Evolutionary conservation across 345 rosid species (phyloP).

Genomic region (Eutrema japonicum): DNA sequence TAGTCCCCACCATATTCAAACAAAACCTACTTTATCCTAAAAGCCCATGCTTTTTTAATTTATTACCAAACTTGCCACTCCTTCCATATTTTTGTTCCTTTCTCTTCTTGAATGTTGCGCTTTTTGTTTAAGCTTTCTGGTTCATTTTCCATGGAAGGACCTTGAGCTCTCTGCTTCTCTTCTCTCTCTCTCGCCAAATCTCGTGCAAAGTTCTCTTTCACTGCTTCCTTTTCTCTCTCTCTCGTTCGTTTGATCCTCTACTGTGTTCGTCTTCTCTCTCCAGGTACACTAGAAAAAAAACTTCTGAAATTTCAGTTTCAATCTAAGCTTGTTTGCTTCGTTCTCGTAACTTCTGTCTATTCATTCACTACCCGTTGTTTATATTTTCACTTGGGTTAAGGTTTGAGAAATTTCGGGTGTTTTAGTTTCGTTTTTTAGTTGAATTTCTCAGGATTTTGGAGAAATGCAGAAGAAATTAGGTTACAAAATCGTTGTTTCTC

Average conservation of each 20-base stretch:
- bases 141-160: conserved; percentile 68
- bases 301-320: conserved; percentile 1
- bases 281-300: background rate
- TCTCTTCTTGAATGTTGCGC: conserved; percentile 46
- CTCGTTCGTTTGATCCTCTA: conserved; percentile 33
- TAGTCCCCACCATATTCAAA: conserved; percentile 12
- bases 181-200: conserved; percentile 27
- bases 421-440: conserved; percentile 9
- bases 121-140: conserved; percentile 50
- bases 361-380: background rate
- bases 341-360: background rate
- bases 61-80: conserved; percentile 34
- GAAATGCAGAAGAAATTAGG: conserved; percentile 24
- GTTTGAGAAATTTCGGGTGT: background rate
- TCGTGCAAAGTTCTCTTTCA: conserved; percentile 39
- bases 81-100: conserved; percentile 25
- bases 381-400: background rate
- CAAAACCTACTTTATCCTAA: background rate
- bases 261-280: conserved; percentile 29
- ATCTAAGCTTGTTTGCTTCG: conserved; percentile 2
- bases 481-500: background rate
- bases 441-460: background rate
- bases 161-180: conserved; percentile 47
- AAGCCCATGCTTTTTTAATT: conserved; percentile 27
- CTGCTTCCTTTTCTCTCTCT: background rate